Evolutionary conservation across 2,329 filamentous ascomycete species (phyloP).

Genomic region (Sphaerulina musiva): DNA sequence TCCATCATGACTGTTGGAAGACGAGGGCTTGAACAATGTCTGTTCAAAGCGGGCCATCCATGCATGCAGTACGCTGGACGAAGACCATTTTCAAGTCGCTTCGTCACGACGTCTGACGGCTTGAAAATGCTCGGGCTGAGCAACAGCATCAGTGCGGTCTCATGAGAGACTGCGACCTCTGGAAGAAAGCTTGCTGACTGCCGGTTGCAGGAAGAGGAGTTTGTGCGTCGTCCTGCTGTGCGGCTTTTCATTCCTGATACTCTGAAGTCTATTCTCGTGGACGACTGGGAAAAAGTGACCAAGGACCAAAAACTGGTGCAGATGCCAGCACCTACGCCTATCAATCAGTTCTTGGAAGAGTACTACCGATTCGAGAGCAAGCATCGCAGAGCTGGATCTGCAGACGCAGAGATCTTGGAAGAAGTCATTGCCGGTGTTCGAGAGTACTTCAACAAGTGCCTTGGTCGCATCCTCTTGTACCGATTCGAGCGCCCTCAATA

Average conservation of each 20-base stretch:
- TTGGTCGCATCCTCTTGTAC: slow-evolving; percentile 86
- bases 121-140: not conserved
- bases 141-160: not conserved
- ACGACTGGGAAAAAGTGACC: slow-evolving; percentile 98
- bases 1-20: not conserved
- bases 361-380: slow-evolving; percentile 73
- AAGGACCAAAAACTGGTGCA: slow-evolving; percentile 88
- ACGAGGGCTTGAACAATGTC: not conserved
- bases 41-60: not conserved
- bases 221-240: slow-evolving; percentile 75
- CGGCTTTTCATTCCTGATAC: slow-evolving; percentile 81
- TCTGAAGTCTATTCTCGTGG: slow-evolving; percentile 85
- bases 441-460: slow-evolving; percentile 87
- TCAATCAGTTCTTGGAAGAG: slow-evolving; percentile 70
- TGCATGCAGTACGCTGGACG: not conserved
- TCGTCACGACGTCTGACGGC: not conserved
- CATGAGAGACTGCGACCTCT: not conserved
- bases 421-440: slow-evolving; percentile 80
- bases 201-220: slow-evolving; percentile 76
- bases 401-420: slow-evolving; percentile 77
- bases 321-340: slow-evolving; percentile 69
- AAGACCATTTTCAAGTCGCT: no score
- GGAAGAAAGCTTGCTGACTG: slow-evolving; percentile 7
- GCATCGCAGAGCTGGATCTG: slow-evolving; percentile 58
- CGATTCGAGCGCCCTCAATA: slow-evolving; percentile 90